Base-by-base conservation (phyloP, 2,329 filamentous ascomycete species). In the Fusarium praegraminearum region DNA sequence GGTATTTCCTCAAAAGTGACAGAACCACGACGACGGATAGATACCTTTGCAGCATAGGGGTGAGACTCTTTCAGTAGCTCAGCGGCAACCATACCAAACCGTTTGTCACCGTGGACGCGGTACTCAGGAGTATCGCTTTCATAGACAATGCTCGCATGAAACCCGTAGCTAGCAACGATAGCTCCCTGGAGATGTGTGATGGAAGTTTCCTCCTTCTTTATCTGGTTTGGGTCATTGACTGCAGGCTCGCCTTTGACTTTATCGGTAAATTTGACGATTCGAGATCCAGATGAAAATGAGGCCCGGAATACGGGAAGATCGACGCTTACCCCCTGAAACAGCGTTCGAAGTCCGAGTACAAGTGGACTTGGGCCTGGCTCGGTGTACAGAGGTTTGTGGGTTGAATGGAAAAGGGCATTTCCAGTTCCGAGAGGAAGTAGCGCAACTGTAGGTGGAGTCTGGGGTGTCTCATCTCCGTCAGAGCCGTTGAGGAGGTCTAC, bases 101-200 rank as follows among this genome's bases (percentile, higher is more conserved):
- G 87, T 76, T 91, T 88, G 33, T 85, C 84, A 15, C 95, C 95
- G 75, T 91, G 90, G 70, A 88, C 87, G 66, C 95, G 90, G 79
- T 95, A 95, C 69, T 89, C 91, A 0, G 87, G 83, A 0, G 94
- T 97, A 78, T 98, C 95, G 78, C 92, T 96, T 81, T 98, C 94
- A 73, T 93, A 94, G 24, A 98, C 93, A 5, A 98, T 85, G 43
- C 91, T 90, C 32, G 94, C 93, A 76, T 98, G 95, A 75, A 98
- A 89, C 22, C 92, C 95, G 86, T 97, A 97, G 78, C 92, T 96
- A 45, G 90, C 91, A 3, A 98, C 94, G 24, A 98, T 93, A 26
- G 91, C 91, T 28, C 93, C 94, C 73, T 91, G 87, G 26, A 91
- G 82, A 46, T 79, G 77, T 0, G 77, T 74, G 7, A 84, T 78